Percentiles rank a stretch among this genome's conserved stretches.
Conservation (phyloP, 352 stramenopile species). For the Phytophthora pisi region DNA sequence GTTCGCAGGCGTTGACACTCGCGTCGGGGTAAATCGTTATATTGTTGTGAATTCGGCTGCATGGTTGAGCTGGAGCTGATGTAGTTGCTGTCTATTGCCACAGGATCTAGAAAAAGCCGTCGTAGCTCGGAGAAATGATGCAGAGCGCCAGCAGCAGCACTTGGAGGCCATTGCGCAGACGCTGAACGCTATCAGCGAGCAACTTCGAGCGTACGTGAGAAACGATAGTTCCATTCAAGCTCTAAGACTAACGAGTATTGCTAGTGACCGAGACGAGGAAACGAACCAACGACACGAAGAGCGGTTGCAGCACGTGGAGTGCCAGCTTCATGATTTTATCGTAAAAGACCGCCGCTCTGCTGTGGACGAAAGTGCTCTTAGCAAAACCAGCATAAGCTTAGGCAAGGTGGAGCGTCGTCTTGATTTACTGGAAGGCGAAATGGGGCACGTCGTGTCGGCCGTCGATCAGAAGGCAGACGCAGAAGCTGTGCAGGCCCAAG, state of each 20-base stretch:
- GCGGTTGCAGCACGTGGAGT: slow-evolving; percentile 20
- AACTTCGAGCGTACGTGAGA: slow-evolving; percentile 41
- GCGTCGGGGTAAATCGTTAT: slow-evolving; percentile 21
- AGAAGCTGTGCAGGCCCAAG: slow-evolving; percentile 35
- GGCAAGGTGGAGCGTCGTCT: slow-evolving; percentile 43
- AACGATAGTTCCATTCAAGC: neutral
- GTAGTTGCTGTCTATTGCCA: neutral
- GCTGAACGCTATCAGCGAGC: slow-evolving; percentile 54
- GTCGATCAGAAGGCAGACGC: slow-evolving; percentile 60
- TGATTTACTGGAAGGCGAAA: slow-evolving; percentile 61
- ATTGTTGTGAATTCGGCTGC: neutral
- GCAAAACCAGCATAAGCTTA: slow-evolving; percentile 7
- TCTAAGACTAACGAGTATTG: neutral
- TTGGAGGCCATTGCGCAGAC: slow-evolving; percentile 49
- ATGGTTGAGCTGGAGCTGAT: neutral
- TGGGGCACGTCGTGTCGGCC: slow-evolving; percentile 47
- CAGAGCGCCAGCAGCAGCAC: slow-evolving; percentile 38
- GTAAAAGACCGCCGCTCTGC: neutral
- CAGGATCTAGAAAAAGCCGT: slow-evolving; percentile 33
- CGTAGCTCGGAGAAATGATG: slow-evolving; percentile 16
- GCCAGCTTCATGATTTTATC: slow-evolving; percentile 13
- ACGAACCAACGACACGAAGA: slow-evolving; percentile 12
- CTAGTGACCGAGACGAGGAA: slow-evolving; percentile 28
- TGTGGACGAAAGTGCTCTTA: slow-evolving; percentile 16
- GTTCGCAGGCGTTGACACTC: slow-evolving; percentile 27